Conservation (phyloP, 2,329 filamentous ascomycete genomes). For the Penicillium paneum region DNA sequence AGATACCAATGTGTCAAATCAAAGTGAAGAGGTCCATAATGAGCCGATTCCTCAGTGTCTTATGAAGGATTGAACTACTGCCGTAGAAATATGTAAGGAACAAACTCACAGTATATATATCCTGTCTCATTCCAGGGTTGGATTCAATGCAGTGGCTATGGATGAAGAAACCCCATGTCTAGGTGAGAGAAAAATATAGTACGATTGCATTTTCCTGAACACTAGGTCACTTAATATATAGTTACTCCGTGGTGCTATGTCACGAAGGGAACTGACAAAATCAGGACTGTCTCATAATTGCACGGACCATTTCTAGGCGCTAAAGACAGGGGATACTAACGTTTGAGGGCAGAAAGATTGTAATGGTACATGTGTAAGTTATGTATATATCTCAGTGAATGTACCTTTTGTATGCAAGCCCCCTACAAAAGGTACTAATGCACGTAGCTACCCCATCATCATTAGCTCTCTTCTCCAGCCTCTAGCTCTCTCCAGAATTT, state of each 20-base stretch:
- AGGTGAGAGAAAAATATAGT: no score
- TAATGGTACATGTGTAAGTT: background rate
- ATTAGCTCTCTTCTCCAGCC: background rate
- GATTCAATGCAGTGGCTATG: background rate
- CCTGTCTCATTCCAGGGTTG: background rate
- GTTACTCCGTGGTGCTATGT: background rate
- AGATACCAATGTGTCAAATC: background rate
- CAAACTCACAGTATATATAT: background rate
- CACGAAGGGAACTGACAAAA: background rate
- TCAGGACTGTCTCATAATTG: background rate
- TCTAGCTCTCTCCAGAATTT: background rate
- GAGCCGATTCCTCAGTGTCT: background rate
- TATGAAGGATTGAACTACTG: background rate
- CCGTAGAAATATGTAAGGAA: background rate
- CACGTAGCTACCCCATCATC: background rate
- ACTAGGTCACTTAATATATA: no score
- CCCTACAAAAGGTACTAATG: background rate
- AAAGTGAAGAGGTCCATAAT: background rate
- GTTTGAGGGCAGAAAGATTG: background rate
- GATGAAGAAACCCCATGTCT: background rate
- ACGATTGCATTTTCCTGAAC: background rate
- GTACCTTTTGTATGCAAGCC: background rate
- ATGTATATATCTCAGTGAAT: background rate
- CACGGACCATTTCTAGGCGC: background rate
- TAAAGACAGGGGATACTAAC: background rate